Evolutionary conservation across 495 filamentous ascomycete species (phyloP), one percentile per base, ranked within the genome.

Genomic region (Aspergillus homomorphus): DNA sequence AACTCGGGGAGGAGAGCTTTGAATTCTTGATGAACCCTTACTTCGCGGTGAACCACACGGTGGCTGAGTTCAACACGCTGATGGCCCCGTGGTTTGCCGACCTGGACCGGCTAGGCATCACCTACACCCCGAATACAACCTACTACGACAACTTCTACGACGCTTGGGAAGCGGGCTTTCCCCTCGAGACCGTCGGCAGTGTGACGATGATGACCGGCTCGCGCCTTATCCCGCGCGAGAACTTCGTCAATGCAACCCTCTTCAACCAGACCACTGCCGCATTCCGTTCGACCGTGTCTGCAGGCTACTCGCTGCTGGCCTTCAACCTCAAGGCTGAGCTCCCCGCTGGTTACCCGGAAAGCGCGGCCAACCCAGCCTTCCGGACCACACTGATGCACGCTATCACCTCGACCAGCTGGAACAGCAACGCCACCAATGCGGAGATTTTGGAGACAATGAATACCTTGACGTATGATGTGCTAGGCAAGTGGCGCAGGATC

Each of bases 341-440:
- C 15, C 54, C 54, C 4, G 30, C 56, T 1, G 65, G 65, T 4
- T 60, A 62, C 53, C 24, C 66, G 21, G 65, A 73, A 9, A 79
- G 69, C 60, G 70, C 80, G 1, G 78, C 81, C 4, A 81, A 82
- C 66, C 82, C 81, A 0, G 83, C 82, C 7, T 85, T 78, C 76
- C 75, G 84, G 22, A 56, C 73, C 0, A 73, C 79, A 14, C 72
- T 80, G 8, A 73, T 84, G 73, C 82, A 85, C 60, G 78, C 73
- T 18, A 80, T 80, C 61, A 73, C 79, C 28, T 72, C 73, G 1
- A 65, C 64, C 18, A 61, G 24, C 30, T 72, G 70, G 69, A 48
- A 48, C 6, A 38, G 46, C 8, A 62, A 58, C 9, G 53, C 65
- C 16, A 58, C 64, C 43, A 51, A 62, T 20, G 16, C 68, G 0